Conservation (phyloP, 768 basidiomycete species). For the Hygrophorus russula region DNA sequence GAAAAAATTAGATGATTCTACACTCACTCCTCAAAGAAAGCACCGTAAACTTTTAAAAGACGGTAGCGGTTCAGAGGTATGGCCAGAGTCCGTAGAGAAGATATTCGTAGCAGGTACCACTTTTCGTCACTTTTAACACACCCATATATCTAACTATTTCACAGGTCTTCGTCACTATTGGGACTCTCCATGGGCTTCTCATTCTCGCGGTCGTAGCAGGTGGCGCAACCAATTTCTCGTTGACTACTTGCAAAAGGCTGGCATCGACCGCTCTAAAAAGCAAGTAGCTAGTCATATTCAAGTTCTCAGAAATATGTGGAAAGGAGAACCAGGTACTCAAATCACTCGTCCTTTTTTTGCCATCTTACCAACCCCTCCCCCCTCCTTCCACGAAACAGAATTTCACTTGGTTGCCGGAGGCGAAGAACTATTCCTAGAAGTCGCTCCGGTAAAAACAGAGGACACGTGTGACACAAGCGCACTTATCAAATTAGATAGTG, state of each 20-base stretch:
- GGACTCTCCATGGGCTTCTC: constrained; percentile 73
- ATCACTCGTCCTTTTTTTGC: constrained; percentile 5
- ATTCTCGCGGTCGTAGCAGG: constrained; percentile 61
- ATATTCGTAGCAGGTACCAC: constrained; percentile 61
- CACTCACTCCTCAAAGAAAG: constrained; percentile 67
- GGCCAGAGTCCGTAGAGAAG: constrained; percentile 71
- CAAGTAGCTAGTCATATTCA: constrained; percentile 88
- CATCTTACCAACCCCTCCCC: too few relatives aligned
- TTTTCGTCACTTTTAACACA: constrained; percentile 2
- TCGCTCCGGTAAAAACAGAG: constrained; percentile 46
- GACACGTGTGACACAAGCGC: constrained; percentile 31
- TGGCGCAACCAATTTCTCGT: constrained; percentile 84
- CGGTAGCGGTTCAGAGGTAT: constrained; percentile 64
- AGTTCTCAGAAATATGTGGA: constrained; percentile 82
- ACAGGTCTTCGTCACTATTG: constrained; percentile 67
- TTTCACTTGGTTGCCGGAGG: constrained; percentile 74
- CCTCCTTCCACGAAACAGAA: constrained; percentile 43
- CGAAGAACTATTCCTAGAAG: constrained; percentile 57
- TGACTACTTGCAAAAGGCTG: constrained; percentile 61
- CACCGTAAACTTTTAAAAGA: constrained; percentile 81
- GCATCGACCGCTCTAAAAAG: constrained; percentile 70
- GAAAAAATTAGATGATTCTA: constrained; percentile 20
- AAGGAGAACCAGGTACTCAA: constrained; percentile 57
- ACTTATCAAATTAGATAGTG: constrained; percentile 35
- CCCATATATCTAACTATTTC: constrained; percentile 4